These are phyloP conservation scores for Colletotrichum noveboracense DNA, from an alignment of 2,329 filamentous ascomycete genomes.

Conservation along the genomic window DNA sequence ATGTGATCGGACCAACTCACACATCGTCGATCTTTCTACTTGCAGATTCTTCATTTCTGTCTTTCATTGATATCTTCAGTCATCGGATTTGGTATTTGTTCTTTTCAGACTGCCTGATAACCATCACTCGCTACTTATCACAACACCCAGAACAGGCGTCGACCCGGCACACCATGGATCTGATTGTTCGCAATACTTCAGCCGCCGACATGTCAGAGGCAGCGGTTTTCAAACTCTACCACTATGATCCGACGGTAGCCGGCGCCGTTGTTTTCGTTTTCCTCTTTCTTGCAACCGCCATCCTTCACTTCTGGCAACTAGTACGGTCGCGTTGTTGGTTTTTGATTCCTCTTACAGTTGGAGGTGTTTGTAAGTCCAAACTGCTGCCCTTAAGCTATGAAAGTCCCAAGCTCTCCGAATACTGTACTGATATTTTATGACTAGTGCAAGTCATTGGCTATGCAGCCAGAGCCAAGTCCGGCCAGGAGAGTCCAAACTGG, in stretches of 20 bases:
- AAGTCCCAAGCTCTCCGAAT: not conserved
- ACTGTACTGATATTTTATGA: not conserved
- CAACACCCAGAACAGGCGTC: not conserved
- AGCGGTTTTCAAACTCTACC: constrained; percentile 38
- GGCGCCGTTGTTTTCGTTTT: constrained; percentile 47
- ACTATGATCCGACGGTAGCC: constrained; percentile 49
- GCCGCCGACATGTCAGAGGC: not conserved
- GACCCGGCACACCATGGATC: not conserved
- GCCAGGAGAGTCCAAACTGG: constrained; percentile 42
- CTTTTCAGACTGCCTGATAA: not conserved
- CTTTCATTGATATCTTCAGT: not conserved
- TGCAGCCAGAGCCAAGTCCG: constrained; percentile 52
- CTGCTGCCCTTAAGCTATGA: constrained; percentile 18
- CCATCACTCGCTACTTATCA: not conserved
- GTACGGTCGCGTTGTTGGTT: constrained; percentile 52
- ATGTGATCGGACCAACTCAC: not conserved
- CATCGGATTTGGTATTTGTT: not conserved
- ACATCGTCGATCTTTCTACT: not conserved
- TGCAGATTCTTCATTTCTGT: not conserved
- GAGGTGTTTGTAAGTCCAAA: constrained; percentile 48
- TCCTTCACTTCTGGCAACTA: constrained; percentile 44
- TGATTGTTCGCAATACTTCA: not conserved
- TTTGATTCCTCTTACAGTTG: constrained; percentile 55
- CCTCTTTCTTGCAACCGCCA: constrained; percentile 44
- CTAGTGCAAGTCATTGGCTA: constrained; percentile 57